Evolutionary conservation across 176 grass and related monocot species (phyloP), one percentile per base, ranked within the genome.

Genomic region (Phragmites australis): DNA sequence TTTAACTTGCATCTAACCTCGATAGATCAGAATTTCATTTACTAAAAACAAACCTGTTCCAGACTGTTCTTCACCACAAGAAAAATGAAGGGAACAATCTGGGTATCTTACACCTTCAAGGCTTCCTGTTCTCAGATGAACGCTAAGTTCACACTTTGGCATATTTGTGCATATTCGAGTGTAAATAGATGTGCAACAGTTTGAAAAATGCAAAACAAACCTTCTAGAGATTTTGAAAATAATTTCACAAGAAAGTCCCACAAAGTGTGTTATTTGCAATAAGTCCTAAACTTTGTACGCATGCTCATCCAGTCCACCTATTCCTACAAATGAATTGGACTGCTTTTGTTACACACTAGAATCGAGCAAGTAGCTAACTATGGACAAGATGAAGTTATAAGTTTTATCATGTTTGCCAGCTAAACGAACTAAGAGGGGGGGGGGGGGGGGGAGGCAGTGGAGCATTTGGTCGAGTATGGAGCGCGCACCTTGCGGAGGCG

Each of bases 401-500:
- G 8, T 32, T 71, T 37, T 32, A 48, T 21, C 8, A 7, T 32
- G 26, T 64, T 51, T 65, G 17, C 14, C 47, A 58, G 4, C 18
- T 32, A 34, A 3, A 15, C 11, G 5, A 45, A 58, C 6, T 18
- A 26, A 65, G 25, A n/a, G n/a, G n/a, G n/a, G n/a, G n/a, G 42
- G 17, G 51, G 12, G 37, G 44, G 44, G n/a, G 54, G 44, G 3
- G 55, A 45, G 23, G 6, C 50, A 30, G 6, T 31, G 58, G 59
- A 64, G 45, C 81, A 89, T 82, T 93, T 78, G 64, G 19, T 83
- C 87, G 78, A 93, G 63, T 65, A 77, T 1, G 34, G 65, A 49
- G 64, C 32, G 61, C 58, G 29, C 76, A 97, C 94, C 90, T 97
- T 87, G 49, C 92, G 93, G n/a, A 85, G 68, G 23, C 94, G 91